Percentiles rank a stretch among this genome's conserved stretches.
Evolutionary conservation across 2,329 filamentous ascomycete genomes (phyloP).

Genomic region (Rhynchosporium secalis): DNA sequence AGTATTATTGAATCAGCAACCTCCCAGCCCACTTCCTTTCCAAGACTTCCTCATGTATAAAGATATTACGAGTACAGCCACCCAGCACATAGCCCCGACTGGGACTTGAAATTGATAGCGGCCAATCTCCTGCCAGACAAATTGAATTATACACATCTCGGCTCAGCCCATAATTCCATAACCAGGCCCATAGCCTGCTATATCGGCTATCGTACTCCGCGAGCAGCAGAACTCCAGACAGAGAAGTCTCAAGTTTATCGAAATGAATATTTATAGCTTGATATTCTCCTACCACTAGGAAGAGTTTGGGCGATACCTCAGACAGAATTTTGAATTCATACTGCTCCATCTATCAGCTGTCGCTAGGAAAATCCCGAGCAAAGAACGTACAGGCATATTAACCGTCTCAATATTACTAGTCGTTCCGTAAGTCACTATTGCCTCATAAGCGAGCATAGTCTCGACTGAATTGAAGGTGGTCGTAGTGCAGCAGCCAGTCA

Average conservation of each 20-base stretch:
- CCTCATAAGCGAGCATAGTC: not conserved
- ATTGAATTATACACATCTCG: constrained; percentile 6
- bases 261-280: not conserved
- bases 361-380: not conserved
- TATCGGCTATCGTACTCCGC: constrained; percentile 12
- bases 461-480: not conserved
- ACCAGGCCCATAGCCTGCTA: constrained; percentile 13
- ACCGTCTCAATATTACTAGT: not conserved
- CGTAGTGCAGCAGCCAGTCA: too few species aligned
- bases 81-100: constrained; percentile 9
- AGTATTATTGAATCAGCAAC: constrained; percentile 9
- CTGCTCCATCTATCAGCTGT: not conserved
- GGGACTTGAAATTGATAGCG: not conserved
- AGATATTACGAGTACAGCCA: not conserved
- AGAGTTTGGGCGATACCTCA: constrained; percentile 2
- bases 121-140: constrained; percentile 8
- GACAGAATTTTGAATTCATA: constrained; percentile 7
- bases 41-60: constrained; percentile 6
- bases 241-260: constrained; percentile 7
- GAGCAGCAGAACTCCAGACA: constrained; percentile 8
- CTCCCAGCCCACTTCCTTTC: constrained; percentile 12
- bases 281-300: constrained; percentile 7
- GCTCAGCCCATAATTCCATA: constrained; percentile 13
- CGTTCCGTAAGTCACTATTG: not conserved
- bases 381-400: not conserved